Evolutionary conservation across 1,139 yeast species (phyloP).

Genomic region (Yamadazyma sp.): DNA sequence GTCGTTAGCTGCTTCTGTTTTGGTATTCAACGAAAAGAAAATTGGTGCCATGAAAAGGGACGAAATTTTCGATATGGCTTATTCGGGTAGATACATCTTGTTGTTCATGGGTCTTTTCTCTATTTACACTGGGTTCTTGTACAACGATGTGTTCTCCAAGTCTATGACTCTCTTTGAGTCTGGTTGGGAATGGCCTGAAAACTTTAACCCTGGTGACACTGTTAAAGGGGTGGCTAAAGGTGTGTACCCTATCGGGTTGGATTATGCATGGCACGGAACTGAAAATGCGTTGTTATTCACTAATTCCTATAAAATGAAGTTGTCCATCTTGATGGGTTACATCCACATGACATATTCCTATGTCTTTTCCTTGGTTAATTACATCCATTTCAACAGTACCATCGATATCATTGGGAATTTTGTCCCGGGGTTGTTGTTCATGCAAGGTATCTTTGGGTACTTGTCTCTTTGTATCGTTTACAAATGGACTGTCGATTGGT

Average conservation of each 20-base stretch:
- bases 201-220: conserved; percentile 58
- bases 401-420: conserved; percentile 77
- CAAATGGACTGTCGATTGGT: conserved; percentile 82
- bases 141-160: conserved; percentile 75
- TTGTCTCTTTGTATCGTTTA: conserved; percentile 68
- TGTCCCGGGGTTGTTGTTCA: conserved; percentile 74
- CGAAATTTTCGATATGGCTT: conserved; percentile 84
- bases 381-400: conserved; percentile 53
- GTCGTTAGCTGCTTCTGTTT: conserved; percentile 54
- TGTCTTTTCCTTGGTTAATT: conserved; percentile 67
- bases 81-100: conserved; percentile 69
- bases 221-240: conserved; percentile 49
- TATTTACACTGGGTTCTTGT: conserved; percentile 74
- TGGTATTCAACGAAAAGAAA: conserved; percentile 62
- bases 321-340: conserved; percentile 78
- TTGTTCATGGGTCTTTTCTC: conserved; percentile 76
- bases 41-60: conserved; percentile 64
- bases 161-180: conserved; percentile 72
- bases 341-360: conserved; percentile 76
- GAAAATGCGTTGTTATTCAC: conserved; percentile 73
- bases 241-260: conserved; percentile 66
- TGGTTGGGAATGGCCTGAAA: conserved; percentile 75
- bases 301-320: conserved; percentile 80
- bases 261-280: conserved; percentile 81
- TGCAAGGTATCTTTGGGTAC: conserved; percentile 84